phyloP scores from a whole-genome alignment of 768 basidiomycete genomes.

The Mycena alexandri region DNA sequence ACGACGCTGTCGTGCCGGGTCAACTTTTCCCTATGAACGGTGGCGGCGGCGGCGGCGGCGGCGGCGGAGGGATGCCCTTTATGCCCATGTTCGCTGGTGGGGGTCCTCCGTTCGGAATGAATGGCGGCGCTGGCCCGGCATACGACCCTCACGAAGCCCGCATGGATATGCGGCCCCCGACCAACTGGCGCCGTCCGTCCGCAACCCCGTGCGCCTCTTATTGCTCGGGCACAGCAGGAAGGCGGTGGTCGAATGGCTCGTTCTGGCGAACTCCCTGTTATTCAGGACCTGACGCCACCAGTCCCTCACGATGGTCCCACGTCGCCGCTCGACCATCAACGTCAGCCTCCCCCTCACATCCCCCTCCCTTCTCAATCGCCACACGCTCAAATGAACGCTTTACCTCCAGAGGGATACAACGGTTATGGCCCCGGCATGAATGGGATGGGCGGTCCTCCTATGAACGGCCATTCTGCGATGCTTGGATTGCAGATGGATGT shows the following conservation, averaged over 20 bases:
- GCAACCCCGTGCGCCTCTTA: slow-evolving; percentile 67
- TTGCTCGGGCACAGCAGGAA: slow-evolving; percentile 69
- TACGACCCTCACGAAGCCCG: slow-evolving; percentile 86
- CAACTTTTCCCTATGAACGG: slow-evolving; percentile 73
- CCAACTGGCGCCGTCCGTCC: slow-evolving; percentile 51
- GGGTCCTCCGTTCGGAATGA: slow-evolving; percentile 67
- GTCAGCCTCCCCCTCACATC: slow-evolving; percentile 45
- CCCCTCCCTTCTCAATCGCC: slow-evolving; percentile 40
- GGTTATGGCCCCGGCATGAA: slow-evolving; percentile 38
- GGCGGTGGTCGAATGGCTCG: slow-evolving; percentile 59
- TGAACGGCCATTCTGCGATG: slow-evolving; percentile 38
- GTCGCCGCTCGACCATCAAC: slow-evolving; percentile 42
- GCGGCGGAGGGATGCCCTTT: slow-evolving; percentile 62
- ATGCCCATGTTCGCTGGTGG: slow-evolving; percentile 76
- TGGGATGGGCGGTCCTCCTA: slow-evolving; percentile 42
- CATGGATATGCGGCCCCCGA: slow-evolving; percentile 81
- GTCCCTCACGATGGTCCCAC: slow-evolving; percentile 49
- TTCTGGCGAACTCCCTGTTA: slow-evolving; percentile 84
- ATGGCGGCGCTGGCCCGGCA: slow-evolving; percentile 56
- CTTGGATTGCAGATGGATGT: slow-evolving; percentile 45
- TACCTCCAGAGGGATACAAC: slow-evolving; percentile 31
- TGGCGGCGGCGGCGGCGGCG: slow-evolving; percentile 46
- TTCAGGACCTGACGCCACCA: slow-evolving; percentile 84
- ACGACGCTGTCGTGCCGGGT: slow-evolving; percentile 84
- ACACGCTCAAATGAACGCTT: slow-evolving; percentile 23